phyloP scores from a whole-genome alignment of 345 rosid species.

The Eutrema yunnanense region DNA sequence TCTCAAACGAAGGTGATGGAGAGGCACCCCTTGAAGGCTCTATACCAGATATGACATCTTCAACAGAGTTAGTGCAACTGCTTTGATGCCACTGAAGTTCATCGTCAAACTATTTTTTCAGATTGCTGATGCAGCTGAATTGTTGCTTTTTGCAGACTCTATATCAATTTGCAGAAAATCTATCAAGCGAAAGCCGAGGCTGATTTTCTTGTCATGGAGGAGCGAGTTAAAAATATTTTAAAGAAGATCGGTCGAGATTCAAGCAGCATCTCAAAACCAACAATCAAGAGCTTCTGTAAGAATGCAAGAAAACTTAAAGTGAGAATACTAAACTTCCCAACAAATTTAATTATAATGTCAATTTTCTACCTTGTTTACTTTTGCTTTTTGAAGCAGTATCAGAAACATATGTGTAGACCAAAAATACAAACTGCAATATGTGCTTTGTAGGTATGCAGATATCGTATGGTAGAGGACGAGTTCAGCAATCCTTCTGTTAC shows the following conservation, averaged over 20 bases:
- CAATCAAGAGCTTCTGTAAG: slow-evolving; percentile 72
- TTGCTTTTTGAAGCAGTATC: background rate
- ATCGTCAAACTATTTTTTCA: background rate
- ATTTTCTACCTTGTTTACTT: background rate
- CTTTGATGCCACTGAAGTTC: background rate
- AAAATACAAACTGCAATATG: background rate
- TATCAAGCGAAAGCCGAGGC: slow-evolving; percentile 93
- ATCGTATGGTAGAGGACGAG: slow-evolving; percentile 72
- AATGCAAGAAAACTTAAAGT: slow-evolving; percentile 90
- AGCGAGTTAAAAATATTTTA: slow-evolving; percentile 49
- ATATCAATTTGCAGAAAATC: slow-evolving; percentile 80
- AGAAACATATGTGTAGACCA: slow-evolving; percentile 1
- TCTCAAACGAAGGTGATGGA: slow-evolving; percentile 76
- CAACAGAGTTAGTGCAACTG: slow-evolving; percentile 75
- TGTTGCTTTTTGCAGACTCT: slow-evolving; percentile 50
- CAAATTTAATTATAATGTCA: background rate
- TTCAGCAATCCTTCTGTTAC: slow-evolving; percentile 60
- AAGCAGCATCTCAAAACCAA: slow-evolving; percentile 54
- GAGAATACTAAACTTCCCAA: slow-evolving; percentile 22
- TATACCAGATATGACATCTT: slow-evolving; percentile 99
- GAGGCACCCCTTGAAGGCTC: slow-evolving; percentile 97
- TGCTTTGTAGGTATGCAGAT: slow-evolving; percentile 69
- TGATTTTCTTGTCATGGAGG: slow-evolving; percentile 71
- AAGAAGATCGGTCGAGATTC: slow-evolving; percentile 77
- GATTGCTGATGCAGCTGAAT: slow-evolving; percentile 4